phyloP scores from a whole-genome alignment of 1,139 yeast genomes.

The Dujonia santamariae region DNA sequence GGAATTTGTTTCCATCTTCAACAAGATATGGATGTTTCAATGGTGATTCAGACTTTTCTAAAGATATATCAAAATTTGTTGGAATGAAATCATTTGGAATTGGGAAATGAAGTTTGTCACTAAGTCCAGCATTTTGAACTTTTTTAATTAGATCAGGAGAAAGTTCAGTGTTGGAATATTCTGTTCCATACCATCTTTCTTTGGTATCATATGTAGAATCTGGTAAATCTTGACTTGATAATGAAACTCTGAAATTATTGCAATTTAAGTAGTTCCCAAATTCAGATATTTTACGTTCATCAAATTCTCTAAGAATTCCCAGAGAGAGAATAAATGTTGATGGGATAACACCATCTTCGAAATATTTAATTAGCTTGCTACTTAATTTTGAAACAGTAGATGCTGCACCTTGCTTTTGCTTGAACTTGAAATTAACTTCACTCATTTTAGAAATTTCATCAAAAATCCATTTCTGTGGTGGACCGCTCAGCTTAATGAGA shows the following conservation, averaged over 20 bases:
- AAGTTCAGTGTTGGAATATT: constrained; percentile 53
- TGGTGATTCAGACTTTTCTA: constrained; percentile 19
- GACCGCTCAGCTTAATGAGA: constrained; percentile 39
- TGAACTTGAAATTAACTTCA: constrained; percentile 56
- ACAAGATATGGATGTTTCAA: constrained; percentile 37
- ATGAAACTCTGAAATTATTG: constrained; percentile 57
- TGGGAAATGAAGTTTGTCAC: constrained; percentile 58
- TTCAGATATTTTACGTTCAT: constrained; percentile 50
- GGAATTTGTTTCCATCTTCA: constrained; percentile 29
- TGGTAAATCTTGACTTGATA: constrained; percentile 47
- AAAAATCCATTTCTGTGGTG: constrained; percentile 61
- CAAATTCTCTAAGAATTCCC: constrained; percentile 57
- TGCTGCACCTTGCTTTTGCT: constrained; percentile 63
- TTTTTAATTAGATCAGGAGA: constrained; percentile 32
- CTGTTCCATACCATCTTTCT: constrained; percentile 93
- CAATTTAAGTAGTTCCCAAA: constrained; percentile 46
- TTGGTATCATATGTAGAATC: constrained; percentile 29
- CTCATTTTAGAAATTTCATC: constrained; percentile 48
- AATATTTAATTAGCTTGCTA: constrained; percentile 37
- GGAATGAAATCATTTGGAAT: constrained; percentile 76
- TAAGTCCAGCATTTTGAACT: constrained; percentile 30
- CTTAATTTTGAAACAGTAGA: constrained; percentile 56
- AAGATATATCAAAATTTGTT: constrained; percentile 58
- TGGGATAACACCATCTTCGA: constrained; percentile 50
- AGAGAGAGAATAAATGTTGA: constrained; percentile 58